Evolutionary conservation across 2,329 filamentous ascomycete species (phyloP), one percentile per base, ranked within the genome.

Genomic region (Exophiala bonariae): DNA sequence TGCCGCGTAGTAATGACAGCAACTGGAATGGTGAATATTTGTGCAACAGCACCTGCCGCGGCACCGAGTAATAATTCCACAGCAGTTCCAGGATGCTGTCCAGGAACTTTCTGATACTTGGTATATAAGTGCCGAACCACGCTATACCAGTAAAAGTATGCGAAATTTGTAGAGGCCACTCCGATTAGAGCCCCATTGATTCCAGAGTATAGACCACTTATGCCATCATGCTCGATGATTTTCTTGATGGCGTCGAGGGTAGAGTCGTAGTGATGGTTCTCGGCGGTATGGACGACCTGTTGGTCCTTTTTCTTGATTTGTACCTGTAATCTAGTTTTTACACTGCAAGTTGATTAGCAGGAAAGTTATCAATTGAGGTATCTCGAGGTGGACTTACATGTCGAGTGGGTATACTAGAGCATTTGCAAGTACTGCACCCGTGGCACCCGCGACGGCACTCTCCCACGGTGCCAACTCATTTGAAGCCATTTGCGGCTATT

Each of bases 111-210:
- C 80, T 52, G 77, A 67, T 32, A 80, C 73, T 57, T 79, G 58
- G 71, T 72, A 67, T 97, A 97, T 16, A 96, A 69, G 13, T 82
- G 82, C 54, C 93, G 83, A 23, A 96, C 89, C 20, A 93, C 73
- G 4, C 89, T 92, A 68, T 97, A 97, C 91, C 92, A 97, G 74
- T 99, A 99, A 68, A 99, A 99, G 73, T 99, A 99, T 61, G 93
- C 93, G 66, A 99, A 99, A 70, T 99, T 99, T 42, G 92, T 97
- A 19, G 91, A 96, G 1, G 90, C 92, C 28, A 99, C 93, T 44
- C 93, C 93, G 41, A 97, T 73, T 14, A 99, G 76, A 3, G 91
- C 83, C 41, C 92, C 91, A 50, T 82, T 79, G 66, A 99, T 91
- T 51, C 93, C 93, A 42, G 87, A 83, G 63, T 99, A 99, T 6